Evolutionary conservation across 208 protist species (phyloP).

Genomic region (Acanthamoeba culbertsoni): DNA sequence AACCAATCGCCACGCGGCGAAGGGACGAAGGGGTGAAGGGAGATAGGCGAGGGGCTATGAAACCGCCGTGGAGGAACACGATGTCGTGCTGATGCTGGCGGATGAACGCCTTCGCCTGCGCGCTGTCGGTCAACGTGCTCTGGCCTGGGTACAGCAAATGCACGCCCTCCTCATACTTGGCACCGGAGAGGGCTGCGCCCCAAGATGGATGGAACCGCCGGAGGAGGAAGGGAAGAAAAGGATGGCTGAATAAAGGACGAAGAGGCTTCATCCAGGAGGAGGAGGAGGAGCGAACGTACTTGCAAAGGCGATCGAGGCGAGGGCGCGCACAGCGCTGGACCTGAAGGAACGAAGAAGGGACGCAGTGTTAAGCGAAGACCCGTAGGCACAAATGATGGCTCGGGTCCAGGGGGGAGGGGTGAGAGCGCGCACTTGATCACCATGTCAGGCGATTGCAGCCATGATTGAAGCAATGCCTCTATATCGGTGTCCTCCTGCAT

Average conservation of each 20-base stretch:
- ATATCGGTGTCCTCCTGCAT: neutral
- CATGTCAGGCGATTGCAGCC: neutral
- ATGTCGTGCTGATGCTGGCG: neutral
- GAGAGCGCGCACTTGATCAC: neutral
- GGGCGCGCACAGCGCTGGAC: neutral
- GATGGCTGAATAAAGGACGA: too few relatives aligned
- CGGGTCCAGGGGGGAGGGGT: too few relatives aligned
- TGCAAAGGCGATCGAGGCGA: neutral
- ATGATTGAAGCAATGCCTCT: neutral
- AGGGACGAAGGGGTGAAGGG: neutral
- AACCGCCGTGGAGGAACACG: conserved; percentile 7
- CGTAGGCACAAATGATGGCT: neutral
- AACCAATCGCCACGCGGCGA: too few relatives aligned
- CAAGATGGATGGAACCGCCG: too few relatives aligned
- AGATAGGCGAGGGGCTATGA: neutral
- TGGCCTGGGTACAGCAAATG: neutral
- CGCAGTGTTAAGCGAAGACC: neutral
- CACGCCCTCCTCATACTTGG: conserved; percentile 23
- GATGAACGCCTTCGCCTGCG: neutral
- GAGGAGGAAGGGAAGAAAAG: too few relatives aligned
- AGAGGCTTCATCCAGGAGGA: too few relatives aligned
- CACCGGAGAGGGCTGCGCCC: neutral
- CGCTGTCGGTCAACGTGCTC: neutral
- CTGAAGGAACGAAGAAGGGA: neutral
- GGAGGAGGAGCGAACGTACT: neutral